phyloP scores from a whole-genome alignment of 1,284 basidiomycete genomes.

The Ustilago loliicola region DNA sequence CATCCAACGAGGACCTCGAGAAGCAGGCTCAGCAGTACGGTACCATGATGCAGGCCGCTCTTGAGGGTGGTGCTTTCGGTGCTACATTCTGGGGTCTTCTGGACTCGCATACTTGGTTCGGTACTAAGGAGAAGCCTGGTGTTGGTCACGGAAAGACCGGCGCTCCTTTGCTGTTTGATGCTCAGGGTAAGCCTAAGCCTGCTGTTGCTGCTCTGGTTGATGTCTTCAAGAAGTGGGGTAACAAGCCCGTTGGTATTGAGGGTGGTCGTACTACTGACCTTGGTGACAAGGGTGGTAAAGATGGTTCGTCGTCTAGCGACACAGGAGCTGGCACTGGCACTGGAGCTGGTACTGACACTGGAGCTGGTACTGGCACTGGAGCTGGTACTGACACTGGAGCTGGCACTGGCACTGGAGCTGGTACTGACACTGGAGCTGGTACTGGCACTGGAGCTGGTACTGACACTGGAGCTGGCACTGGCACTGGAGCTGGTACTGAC shows the following conservation, averaged over 20 bases:
- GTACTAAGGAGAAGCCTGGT: slow-evolving; percentile 15
- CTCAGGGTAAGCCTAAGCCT: slow-evolving; percentile 41
- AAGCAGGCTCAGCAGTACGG: slow-evolving; percentile 53
- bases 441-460: slow-evolving; percentile 7
- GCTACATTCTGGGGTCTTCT: slow-evolving; percentile 30
- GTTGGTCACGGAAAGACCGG: slow-evolving; percentile 31
- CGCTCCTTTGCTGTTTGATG: slow-evolving; percentile 42
- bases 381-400: slow-evolving; percentile 1
- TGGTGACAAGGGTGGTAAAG: slow-evolving; percentile 1
- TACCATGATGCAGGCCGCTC: slow-evolving; percentile 39
- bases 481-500: slow-evolving; percentile 10
- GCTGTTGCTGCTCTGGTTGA: slow-evolving; percentile 49
- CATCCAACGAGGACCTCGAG: slow-evolving; percentile 32
- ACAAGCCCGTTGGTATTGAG: slow-evolving; percentile 44
- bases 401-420: slow-evolving; percentile 4
- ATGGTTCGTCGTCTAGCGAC: neutral
- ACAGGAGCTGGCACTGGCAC: slow-evolving; percentile 10
- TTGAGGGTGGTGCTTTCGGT: slow-evolving; percentile 44
- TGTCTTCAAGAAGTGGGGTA: slow-evolving; percentile 53
- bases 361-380: slow-evolving; percentile 6
- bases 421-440: slow-evolving; percentile 1
- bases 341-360: slow-evolving; percentile 13
- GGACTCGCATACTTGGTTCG: slow-evolving; percentile 44
- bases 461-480: slow-evolving; percentile 13
- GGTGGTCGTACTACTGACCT: slow-evolving; percentile 24